Conservation (phyloP, 192 early-diverging fungal species). For the Backusella circina region DNA sequence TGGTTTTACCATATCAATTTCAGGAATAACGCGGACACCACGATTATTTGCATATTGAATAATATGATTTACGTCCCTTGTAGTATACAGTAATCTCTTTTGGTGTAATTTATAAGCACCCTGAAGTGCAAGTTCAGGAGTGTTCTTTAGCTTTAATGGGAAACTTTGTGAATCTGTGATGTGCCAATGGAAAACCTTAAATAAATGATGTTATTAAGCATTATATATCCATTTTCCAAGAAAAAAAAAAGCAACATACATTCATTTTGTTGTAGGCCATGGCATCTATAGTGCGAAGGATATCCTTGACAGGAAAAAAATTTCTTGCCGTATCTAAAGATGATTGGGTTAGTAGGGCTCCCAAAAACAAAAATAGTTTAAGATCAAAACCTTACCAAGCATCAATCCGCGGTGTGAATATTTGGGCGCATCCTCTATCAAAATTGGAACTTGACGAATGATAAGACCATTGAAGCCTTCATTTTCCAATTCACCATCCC, state of each 20-base stretch:
- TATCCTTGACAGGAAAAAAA: conserved; percentile 57
- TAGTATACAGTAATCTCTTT: conserved; percentile 63
- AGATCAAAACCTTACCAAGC: conserved; percentile 29
- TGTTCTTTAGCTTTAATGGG: conserved; percentile 55
- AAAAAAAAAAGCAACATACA: conserved; percentile 30
- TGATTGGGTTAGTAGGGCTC: neutral
- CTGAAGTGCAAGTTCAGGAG: conserved; percentile 59
- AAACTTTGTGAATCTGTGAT: conserved; percentile 71
- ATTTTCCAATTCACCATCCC: conserved; percentile 20
- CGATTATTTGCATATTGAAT: conserved; percentile 71
- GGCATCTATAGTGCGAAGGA: conserved; percentile 69
- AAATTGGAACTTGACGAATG: conserved; percentile 42
- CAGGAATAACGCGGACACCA: conserved; percentile 87
- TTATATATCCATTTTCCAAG: too few species aligned
- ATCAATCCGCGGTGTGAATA: conserved; percentile 67
- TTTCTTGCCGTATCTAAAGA: conserved; percentile 67
- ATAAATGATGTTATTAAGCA: neutral
- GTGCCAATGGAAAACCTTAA: conserved; percentile 72
- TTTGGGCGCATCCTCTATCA: conserved; percentile 56
- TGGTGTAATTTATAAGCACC: conserved; percentile 59
- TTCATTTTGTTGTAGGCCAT: conserved; percentile 84
- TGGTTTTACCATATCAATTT: conserved; percentile 72
- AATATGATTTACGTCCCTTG: conserved; percentile 64
- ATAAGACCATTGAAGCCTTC: conserved; percentile 12
- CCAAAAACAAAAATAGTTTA: neutral